Evolutionary conservation across 2,329 filamentous ascomycete genomes (phyloP).

Genomic region (Paracorniculantispora psalliotae): DNA sequence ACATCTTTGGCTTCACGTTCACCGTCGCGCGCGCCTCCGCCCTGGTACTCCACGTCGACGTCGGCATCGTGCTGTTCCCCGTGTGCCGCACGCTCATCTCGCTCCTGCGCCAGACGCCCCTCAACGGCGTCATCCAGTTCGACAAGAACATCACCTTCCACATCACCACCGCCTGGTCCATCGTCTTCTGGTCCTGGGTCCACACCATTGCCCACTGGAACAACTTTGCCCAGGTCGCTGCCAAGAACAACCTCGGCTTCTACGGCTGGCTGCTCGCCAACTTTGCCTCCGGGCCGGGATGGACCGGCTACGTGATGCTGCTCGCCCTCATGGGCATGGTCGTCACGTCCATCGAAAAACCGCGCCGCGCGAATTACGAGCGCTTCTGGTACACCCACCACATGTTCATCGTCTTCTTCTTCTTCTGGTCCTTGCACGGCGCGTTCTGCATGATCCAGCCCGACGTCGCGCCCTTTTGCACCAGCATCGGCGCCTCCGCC

Average conservation of each 20-base stretch:
- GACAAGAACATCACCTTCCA: conserved; percentile 89
- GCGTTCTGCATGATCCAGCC: conserved; percentile 89
- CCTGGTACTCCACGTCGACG: conserved; percentile 74
- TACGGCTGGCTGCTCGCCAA: conserved; percentile 74
- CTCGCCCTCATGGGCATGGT: conserved; percentile 74
- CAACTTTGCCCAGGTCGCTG: conserved; percentile 74
- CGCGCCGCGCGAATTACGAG: conserved; percentile 75
- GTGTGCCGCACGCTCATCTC: conserved; percentile 83
- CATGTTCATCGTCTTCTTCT: conserved; percentile 81
- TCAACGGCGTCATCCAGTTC: conserved; percentile 83
- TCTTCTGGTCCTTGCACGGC: conserved; percentile 87
- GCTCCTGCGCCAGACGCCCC: conserved; percentile 69
- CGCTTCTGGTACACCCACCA: conserved; percentile 91
- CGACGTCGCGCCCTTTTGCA: conserved; percentile 74
- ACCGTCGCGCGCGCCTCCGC: conserved; percentile 72
- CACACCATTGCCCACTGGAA: conserved; percentile 85
- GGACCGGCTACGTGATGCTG: conserved; percentile 84
- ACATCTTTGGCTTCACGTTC: conserved; percentile 70
- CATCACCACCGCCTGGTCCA: conserved; percentile 79
- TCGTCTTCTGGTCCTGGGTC: conserved; percentile 83
- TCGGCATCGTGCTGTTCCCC: conserved; percentile 73
- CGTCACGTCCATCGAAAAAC: conserved; percentile 70
- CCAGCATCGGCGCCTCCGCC: conserved; percentile 58
- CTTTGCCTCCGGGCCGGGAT: conserved; percentile 73
- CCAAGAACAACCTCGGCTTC: conserved; percentile 70